A percentile compares a stretch with the other conserved stretches of the same genome.
These are phyloP conservation scores for Pseudovirgaria hyperparasitica DNA, from an alignment of 2,329 filamentous ascomycete species.

Conservation along the genomic window DNA sequence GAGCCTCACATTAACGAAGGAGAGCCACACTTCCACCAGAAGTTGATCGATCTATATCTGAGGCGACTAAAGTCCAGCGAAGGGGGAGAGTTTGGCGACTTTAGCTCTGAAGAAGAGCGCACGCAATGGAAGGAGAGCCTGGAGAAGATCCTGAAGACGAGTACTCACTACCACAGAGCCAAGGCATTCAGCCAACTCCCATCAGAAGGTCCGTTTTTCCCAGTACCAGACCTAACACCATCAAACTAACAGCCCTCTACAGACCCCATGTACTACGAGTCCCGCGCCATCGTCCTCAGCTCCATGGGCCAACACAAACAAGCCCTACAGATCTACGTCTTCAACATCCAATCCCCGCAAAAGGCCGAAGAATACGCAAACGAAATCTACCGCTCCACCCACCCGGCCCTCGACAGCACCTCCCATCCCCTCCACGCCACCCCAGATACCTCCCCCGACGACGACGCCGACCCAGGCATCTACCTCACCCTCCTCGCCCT, in stretches of 20 bases:
- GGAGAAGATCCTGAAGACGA: constrained; percentile 61
- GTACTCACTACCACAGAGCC: constrained; percentile 66
- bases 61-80: constrained; percentile 32
- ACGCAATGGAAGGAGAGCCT: constrained; percentile 49
- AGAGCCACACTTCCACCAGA: constrained; percentile 78
- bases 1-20: constrained; percentile 79
- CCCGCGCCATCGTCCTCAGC: constrained; percentile 78
- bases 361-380: constrained; percentile 97
- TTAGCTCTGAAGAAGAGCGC: constrained; percentile 21
- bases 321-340: constrained; percentile 94
- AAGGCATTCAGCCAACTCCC: constrained; percentile 69
- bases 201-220: constrained; percentile 50
- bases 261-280: constrained; percentile 81
- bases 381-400: constrained; percentile 51
- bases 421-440: constrained; percentile 16
- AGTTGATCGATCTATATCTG: constrained; percentile 62
- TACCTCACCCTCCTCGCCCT: constrained; percentile 85
- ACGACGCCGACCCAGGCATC: constrained; percentile 58
- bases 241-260: constrained; percentile 4
- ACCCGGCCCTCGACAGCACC: constrained; percentile 28
- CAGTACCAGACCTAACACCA: constrained; percentile 4
- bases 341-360: constrained; percentile 71
- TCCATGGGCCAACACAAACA: constrained; percentile 95
- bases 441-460: constrained; percentile 27
- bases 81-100: constrained; percentile 7